These are phyloP conservation scores for Massarina eburnea DNA, from an alignment of 2,329 filamentous ascomycete genomes.

Conservation along the genomic window DNA sequence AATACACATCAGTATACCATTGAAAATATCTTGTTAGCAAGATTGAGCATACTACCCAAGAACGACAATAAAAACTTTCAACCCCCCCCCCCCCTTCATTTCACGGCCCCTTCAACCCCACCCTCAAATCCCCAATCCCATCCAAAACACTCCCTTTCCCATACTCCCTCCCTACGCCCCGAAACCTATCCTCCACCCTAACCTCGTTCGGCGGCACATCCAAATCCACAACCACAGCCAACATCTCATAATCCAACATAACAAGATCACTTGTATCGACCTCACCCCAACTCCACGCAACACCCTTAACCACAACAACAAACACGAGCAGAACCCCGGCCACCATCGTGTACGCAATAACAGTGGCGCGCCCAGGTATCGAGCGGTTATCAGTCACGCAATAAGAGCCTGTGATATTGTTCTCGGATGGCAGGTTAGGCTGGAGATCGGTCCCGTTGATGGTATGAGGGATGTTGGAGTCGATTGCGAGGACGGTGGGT, in stretches of 20 bases:
- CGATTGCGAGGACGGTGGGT: conserved; percentile 5
- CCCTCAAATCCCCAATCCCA: too few species aligned
- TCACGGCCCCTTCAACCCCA: too few species aligned
- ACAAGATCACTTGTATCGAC: conserved; percentile 15
- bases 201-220: neutral
- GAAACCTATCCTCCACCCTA: too few species aligned
- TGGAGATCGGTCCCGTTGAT: conserved; percentile 9
- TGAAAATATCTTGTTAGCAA: too few species aligned
- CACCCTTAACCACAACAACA: conserved; percentile 9
- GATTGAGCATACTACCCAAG: too few species aligned
- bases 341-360: conserved; percentile 15
- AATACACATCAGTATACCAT: too few species aligned
- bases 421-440: conserved; percentile 14
- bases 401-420: conserved; percentile 15
- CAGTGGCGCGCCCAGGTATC: conserved; percentile 12
- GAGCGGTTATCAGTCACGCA: conserved; percentile 10
- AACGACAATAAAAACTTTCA: too few species aligned
- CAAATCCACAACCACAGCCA: conserved; percentile 6
- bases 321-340: conserved; percentile 11
- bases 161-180: too few species aligned
- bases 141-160: too few species aligned
- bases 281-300: conserved; percentile 3
- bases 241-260: conserved; percentile 12
- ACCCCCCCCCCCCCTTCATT: too few species aligned
- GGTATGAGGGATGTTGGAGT: conserved; percentile 9